Conservation (phyloP, 1,284 basidiomycete species). For the Moesziomyces sp. region DNA sequence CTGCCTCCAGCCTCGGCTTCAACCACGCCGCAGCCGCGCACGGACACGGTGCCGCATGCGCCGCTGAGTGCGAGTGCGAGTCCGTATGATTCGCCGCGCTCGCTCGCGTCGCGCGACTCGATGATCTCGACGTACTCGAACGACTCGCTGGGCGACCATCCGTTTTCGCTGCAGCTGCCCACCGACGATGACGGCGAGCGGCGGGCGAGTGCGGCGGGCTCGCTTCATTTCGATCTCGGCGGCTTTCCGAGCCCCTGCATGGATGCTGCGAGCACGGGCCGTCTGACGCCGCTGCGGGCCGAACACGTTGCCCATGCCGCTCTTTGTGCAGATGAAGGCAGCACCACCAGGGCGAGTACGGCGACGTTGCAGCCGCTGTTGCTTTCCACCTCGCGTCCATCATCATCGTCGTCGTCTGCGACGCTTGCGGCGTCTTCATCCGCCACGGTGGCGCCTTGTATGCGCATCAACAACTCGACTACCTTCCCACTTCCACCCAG, state of each 20-base stretch:
- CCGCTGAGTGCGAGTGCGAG: not conserved
- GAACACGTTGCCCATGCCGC: no score
- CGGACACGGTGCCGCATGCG: no score
- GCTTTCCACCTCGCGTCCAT: conserved; percentile 26
- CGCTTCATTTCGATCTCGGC: conserved; percentile 13
- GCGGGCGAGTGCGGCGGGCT: conserved; percentile 12
- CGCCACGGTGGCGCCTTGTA: conserved; percentile 2
- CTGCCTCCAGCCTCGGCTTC: not conserved
- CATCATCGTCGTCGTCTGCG: conserved; percentile 19
- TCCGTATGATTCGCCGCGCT: conserved; percentile 14
- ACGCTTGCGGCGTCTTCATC: conserved; percentile 15
- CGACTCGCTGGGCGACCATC: conserved; percentile 24
- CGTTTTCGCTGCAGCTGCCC: conserved; percentile 31
- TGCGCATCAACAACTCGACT: conserved; percentile 22
- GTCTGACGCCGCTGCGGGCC: not conserved
- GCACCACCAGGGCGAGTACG: no score
- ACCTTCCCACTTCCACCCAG: conserved; percentile 26
- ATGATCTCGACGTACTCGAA: conserved; percentile 23
- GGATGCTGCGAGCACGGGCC: not conserved
- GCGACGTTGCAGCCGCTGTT: conserved; percentile 16
- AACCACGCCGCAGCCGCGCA: not conserved
- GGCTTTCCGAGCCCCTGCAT: conserved; percentile 14
- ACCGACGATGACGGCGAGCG: conserved; percentile 11
- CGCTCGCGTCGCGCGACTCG: conserved; percentile 25
- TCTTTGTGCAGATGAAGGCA: not conserved